Evolutionary conservation across 192 early-diverging fungal genomes (phyloP).

Genomic region (Gaertneriomyces sp.): DNA sequence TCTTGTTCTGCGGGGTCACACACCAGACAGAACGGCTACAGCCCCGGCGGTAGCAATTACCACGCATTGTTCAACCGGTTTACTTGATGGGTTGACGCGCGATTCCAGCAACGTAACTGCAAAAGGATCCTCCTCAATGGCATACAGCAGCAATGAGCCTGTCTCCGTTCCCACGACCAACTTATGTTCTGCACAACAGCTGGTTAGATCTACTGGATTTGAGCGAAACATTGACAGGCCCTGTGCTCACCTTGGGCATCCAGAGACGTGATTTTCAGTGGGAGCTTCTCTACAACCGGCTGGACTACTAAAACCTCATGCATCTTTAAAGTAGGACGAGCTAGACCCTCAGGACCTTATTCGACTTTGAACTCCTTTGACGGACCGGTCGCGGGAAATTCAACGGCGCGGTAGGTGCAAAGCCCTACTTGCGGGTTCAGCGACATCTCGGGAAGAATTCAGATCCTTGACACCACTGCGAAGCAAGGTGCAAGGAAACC

Average conservation of each 20-base stretch:
- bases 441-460: too few species aligned
- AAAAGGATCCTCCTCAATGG: slow-evolving; percentile 44
- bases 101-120: slow-evolving; percentile 37
- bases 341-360: too few species aligned
- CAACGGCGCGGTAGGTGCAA: too few species aligned
- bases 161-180: slow-evolving; percentile 40
- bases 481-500: too few species aligned
- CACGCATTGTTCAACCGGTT: slow-evolving; percentile 27
- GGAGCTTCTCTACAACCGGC: slow-evolving; percentile 40
- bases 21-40: slow-evolving; percentile 7
- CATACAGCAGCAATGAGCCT: slow-evolving; percentile 45
- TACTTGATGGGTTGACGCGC: slow-evolving; percentile 25
- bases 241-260: slow-evolving; percentile 26
- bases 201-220: neutral
- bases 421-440: too few species aligned
- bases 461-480: too few species aligned
- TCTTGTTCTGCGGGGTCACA: neutral
- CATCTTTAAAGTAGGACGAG: slow-evolving; percentile 1
- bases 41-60: slow-evolving; percentile 1
- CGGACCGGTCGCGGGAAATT: too few species aligned
- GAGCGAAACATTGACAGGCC: neutral
- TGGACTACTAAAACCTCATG: slow-evolving; percentile 41
- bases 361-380: too few species aligned
- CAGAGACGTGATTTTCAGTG: slow-evolving; percentile 33
- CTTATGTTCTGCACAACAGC: slow-evolving; percentile 17